Conservation (phyloP, 305 asterid genomes). For the Andrographis paniculata region DNA sequence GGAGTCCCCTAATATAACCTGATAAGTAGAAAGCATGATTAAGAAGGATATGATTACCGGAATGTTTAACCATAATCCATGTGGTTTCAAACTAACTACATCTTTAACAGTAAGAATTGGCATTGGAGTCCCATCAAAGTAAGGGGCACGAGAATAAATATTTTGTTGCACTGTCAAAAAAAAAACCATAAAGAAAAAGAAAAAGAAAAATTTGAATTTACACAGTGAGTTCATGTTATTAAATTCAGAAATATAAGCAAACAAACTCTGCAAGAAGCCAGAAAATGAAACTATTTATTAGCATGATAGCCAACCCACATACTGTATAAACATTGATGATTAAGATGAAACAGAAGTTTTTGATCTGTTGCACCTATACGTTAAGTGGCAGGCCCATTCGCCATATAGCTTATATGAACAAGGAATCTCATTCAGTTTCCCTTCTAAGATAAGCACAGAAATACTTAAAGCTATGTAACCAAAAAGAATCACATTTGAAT, state of each 20-base stretch:
- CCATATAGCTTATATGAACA: background rate
- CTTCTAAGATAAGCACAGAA: slow-evolving; percentile 5
- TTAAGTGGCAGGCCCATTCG: background rate
- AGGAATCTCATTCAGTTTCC: background rate
- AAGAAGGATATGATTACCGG: slow-evolving; percentile 39
- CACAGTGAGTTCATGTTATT: background rate
- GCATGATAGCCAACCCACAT: too few relatives aligned
- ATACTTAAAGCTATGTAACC: background rate
- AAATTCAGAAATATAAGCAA: background rate
- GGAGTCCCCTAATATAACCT: background rate
- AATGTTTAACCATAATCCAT: slow-evolving; percentile 63
- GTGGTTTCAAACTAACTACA: slow-evolving; percentile 24
- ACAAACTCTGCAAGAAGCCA: background rate
- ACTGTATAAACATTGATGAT: too few relatives aligned
- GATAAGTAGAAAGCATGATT: slow-evolving; percentile 2
- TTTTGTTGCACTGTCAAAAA: slow-evolving; percentile 50
- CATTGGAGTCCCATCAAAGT: slow-evolving; percentile 37
- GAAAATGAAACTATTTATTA: too few relatives aligned
- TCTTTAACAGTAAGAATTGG: slow-evolving; percentile 40
- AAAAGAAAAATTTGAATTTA: background rate
- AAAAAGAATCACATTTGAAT: background rate
- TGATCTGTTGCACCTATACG: background rate
- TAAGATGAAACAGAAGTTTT: too few relatives aligned
- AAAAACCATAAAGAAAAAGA: background rate
- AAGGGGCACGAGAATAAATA: slow-evolving; percentile 37